Base-by-base conservation (phyloP, 2,329 filamentous ascomycete species). In the Arthrinium phaeospermum region DNA sequence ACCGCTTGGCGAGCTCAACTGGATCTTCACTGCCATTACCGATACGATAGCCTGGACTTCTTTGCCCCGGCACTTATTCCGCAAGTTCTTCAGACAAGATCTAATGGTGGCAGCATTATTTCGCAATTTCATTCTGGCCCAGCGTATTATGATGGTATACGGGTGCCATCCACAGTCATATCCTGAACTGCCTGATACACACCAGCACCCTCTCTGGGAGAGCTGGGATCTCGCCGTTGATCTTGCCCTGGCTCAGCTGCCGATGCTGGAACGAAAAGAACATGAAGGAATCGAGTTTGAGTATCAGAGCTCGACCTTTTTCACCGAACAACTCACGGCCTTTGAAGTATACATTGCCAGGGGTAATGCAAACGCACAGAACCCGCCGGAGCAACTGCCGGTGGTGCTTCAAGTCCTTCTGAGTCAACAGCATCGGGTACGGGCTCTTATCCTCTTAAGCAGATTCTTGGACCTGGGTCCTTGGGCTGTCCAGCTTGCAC, bases 31-130 rank as follows among this genome's bases (percentile, higher is more conserved):
- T 0, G 96, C 96, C 71, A 98, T 99, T 75, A 99, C 96, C 0
- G 96, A 99, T 81, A 98, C 96, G 1, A 99, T 99, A 78, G 96
- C 96, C 0, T 99, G 96, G 96, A 98, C 97, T 45, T 97, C 94
- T 6, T 85, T 99, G 4, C 94, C 95, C 3, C 92, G 96, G 67
- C 91, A 95, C 27, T 85, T 98, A 14, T 99, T 99, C 84, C 95
- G 97, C 82, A 98, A 98, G 82, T 94, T 98, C 73, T 99, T 99
- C 82, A 88, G 96, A 57, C 96, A 99, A 81, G 96, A 99, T 81
- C 87, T 99, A 16, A 98, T 99, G 95, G 96, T 99, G n/a, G 96
- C 96, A 16, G 96, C 96, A 1, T 86, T 99, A 10, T 99, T 98
- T 82, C 91, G 96, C 70, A 99, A 99, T 80, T 98, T 98, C 79